phyloP scores from a whole-genome alignment of 345 rosid genomes.

The Acer saccharum region DNA sequence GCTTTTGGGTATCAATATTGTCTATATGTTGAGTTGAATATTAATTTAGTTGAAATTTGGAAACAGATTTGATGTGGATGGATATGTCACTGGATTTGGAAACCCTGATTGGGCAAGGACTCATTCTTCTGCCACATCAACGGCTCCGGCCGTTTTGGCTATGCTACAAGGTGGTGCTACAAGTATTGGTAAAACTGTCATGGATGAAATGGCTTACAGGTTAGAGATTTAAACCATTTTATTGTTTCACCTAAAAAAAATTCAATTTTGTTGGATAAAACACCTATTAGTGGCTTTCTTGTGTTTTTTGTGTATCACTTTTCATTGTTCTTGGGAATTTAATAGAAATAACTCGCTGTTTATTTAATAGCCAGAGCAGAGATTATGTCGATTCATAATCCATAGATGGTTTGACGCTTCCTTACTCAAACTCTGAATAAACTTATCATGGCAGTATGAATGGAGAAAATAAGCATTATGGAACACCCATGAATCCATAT shows the following conservation, averaged over 20 bases:
- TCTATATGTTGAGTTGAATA: background rate
- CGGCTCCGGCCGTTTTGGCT: slow-evolving; percentile 69
- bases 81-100: slow-evolving; percentile 84
- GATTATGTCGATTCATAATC: too few species aligned
- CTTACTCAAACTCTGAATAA: background rate
- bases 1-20: background rate
- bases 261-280: too few species aligned
- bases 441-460: slow-evolving; percentile 50
- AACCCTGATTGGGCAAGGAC: slow-evolving; percentile 94
- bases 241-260: background rate
- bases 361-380: too few species aligned
- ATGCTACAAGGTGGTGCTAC: slow-evolving; percentile 74
- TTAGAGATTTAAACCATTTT: slow-evolving; percentile 19
- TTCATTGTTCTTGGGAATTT: too few species aligned
- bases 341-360: too few species aligned
- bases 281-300: too few species aligned
- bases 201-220: slow-evolving; percentile 99
- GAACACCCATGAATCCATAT: slow-evolving; percentile 86
- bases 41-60: slow-evolving; percentile 9
- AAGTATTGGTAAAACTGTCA: slow-evolving; percentile 65
- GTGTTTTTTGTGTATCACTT: too few species aligned
- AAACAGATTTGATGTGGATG: slow-evolving; percentile 79
- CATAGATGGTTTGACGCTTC: background rate
- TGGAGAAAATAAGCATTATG: slow-evolving; percentile 86
- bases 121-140: slow-evolving; percentile 65